phyloP scores from a whole-genome alignment of 176 grass and related monocot species.

The Dendrocalamus sinicus region DNA sequence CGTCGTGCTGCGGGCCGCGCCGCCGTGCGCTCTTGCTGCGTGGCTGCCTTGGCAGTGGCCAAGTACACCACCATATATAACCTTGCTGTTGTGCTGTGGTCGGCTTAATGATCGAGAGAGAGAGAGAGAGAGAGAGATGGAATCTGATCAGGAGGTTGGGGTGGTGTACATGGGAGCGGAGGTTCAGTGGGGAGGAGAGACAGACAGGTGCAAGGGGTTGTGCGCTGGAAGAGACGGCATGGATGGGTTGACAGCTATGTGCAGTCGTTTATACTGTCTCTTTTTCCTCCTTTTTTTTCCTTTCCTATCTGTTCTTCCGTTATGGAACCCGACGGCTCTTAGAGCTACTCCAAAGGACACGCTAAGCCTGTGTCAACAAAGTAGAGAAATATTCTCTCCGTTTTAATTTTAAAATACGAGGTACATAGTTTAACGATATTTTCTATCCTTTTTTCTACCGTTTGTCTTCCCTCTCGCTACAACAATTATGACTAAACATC shows the following conservation, averaged over 20 bases:
- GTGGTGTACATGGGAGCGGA: not conserved
- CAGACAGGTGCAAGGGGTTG: slow-evolving; percentile 37
- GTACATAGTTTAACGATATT: no score
- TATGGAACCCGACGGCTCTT: not conserved
- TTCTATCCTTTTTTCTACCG: no score
- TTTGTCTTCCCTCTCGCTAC: no score
- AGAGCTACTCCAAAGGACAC: not conserved
- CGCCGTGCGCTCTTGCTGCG: not conserved
- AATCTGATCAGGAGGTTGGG: slow-evolving; percentile 38
- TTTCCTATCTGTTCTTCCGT: not conserved
- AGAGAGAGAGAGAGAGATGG: not conserved
- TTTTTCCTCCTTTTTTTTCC: not conserved
- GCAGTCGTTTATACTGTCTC: slow-evolving; percentile 14
- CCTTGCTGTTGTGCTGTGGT: slow-evolving; percentile 33
- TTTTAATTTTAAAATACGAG: no score
- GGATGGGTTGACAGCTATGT: slow-evolving; percentile 52
- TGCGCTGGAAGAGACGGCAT: slow-evolving; percentile 58
- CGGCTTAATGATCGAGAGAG: slow-evolving; percentile 47
- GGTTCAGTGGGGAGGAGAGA: not conserved
- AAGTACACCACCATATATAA: slow-evolving; percentile 9
- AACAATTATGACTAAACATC: no score
- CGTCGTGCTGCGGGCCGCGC: slow-evolving; percentile 7
- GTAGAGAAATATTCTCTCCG: not conserved
- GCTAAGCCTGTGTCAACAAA: not conserved
- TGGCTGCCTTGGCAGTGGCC: not conserved